Evolutionary conservation across 768 basidiomycete species (phyloP).

Genomic region (Rhodotorula sphaerocarpa): DNA sequence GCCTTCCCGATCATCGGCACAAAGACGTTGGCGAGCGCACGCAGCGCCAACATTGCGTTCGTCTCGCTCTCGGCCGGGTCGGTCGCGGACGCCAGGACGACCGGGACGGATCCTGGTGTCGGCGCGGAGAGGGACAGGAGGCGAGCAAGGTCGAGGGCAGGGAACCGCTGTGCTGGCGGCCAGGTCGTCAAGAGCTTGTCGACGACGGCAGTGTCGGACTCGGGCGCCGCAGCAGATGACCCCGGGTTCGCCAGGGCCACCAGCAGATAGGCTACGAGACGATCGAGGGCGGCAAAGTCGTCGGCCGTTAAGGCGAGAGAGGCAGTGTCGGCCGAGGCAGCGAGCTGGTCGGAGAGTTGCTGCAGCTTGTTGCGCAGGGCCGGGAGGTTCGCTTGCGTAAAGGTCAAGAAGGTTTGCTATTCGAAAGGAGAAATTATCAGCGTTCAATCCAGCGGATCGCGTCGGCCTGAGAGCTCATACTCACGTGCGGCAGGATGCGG

Average conservation of each 20-base stretch:
- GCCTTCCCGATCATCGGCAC: slow-evolving; percentile 38
- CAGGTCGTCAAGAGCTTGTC: slow-evolving; percentile 28
- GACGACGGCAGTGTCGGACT: slow-evolving; percentile 20
- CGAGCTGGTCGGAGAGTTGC: slow-evolving; percentile 50
- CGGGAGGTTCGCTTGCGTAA: slow-evolving; percentile 71
- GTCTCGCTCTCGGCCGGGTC: slow-evolving; percentile 55
- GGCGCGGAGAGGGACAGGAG: slow-evolving; percentile 60
- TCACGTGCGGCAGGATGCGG: slow-evolving; percentile 26
- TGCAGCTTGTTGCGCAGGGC: slow-evolving; percentile 78
- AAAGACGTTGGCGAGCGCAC: slow-evolving; percentile 71
- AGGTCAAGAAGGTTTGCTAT: slow-evolving; percentile 50
- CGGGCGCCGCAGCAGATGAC: slow-evolving; percentile 1
- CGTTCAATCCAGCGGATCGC: too few relatives aligned
- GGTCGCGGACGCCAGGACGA: slow-evolving; percentile 48
- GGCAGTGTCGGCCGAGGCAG: slow-evolving; percentile 52
- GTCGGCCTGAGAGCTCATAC: not conserved
- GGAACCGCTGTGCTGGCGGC: slow-evolving; percentile 26
- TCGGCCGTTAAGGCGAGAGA: slow-evolving; percentile 22
- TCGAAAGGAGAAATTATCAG: not conserved
- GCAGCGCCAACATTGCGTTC: slow-evolving; percentile 69
- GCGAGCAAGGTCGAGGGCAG: slow-evolving; percentile 45
- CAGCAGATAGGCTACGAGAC: slow-evolving; percentile 27
- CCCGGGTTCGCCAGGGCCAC: slow-evolving; percentile 36
- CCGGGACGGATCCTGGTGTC: slow-evolving; percentile 48
- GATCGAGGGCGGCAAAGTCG: slow-evolving; percentile 40